Conservation (phyloP, 257 asterid genomes). For the Craterostigma plantagineum region DNA sequence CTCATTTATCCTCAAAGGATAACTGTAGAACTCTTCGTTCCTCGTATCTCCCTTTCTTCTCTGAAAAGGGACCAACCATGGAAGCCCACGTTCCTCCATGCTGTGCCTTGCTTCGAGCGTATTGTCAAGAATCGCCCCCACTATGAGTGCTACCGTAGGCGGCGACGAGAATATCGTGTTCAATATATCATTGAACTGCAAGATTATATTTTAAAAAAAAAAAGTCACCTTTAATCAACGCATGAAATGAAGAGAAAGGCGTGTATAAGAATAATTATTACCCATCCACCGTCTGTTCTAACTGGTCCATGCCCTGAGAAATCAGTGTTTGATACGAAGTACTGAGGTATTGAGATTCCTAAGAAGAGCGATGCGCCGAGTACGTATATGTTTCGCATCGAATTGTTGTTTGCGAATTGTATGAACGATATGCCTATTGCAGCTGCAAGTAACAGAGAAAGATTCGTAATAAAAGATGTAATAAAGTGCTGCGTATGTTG, state of each 20-base stretch:
- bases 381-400: constrained; percentile 77
- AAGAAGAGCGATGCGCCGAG: constrained; percentile 64
- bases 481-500: not conserved
- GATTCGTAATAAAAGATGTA: constrained; percentile 3
- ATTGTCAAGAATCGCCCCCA: constrained; percentile 56
- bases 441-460: constrained; percentile 63
- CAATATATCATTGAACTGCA: constrained; percentile 79
- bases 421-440: constrained; percentile 71
- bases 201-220: not conserved
- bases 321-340: constrained; percentile 58
- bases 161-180: constrained; percentile 81
- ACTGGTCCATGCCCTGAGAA: constrained; percentile 75
- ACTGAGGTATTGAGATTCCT: constrained; percentile 80
- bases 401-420: constrained; percentile 81
- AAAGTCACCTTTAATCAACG: not conserved
- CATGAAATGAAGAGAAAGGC: not conserved
- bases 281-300: constrained; percentile 87
- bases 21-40: constrained; percentile 79
- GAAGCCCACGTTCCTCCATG: constrained; percentile 60
- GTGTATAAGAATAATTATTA: constrained; percentile 14
- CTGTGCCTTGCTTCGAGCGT: constrained; percentile 54
- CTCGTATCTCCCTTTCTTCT: constrained; percentile 65
- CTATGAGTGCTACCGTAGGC: constrained; percentile 63
- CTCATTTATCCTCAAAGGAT: constrained; percentile 56
- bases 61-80: constrained; percentile 74